phyloP scores from a whole-genome alignment of 108 stramenopile genomes.

The Skeletonema costatum region DNA sequence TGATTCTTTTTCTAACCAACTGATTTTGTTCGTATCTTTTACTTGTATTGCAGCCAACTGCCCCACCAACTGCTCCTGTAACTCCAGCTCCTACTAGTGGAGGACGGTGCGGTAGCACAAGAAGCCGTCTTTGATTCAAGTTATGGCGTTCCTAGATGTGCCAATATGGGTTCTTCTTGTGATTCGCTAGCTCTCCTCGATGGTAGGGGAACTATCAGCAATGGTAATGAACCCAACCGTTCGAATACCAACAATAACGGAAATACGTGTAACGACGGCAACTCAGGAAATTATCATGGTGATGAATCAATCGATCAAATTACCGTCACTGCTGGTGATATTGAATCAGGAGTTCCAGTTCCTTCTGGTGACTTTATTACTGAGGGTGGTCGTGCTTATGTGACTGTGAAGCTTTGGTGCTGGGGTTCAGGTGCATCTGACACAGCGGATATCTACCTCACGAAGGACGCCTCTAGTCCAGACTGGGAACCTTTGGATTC shows the following conservation, averaged over 20 bases:
- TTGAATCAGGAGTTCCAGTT: too few species aligned
- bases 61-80: too few species aligned
- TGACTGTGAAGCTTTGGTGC: too few species aligned
- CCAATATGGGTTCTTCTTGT: background rate
- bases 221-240: too few species aligned
- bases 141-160: background rate
- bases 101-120: background rate
- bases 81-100: background rate
- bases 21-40: too few species aligned
- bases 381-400: too few species aligned
- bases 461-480: background rate
- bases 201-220: background rate
- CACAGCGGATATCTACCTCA: slow-evolving; percentile 14
- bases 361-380: too few species aligned
- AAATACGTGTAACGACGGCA: slow-evolving; percentile 8
- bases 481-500: slow-evolving; percentile 1
- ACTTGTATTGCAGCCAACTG: too few species aligned
- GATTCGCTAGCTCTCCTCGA: background rate
- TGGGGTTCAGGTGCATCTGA: too few species aligned
- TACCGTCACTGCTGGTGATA: too few species aligned
- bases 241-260: slow-evolving; percentile 11
- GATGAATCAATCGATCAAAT: too few species aligned
- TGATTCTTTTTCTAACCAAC: too few species aligned
- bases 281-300: slow-evolving; percentile 2
- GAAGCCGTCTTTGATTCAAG: slow-evolving; percentile 7